Evolutionary conservation across 116 monocot genomes (phyloP).

Genomic region (Papilionanthe hybrid): DNA sequence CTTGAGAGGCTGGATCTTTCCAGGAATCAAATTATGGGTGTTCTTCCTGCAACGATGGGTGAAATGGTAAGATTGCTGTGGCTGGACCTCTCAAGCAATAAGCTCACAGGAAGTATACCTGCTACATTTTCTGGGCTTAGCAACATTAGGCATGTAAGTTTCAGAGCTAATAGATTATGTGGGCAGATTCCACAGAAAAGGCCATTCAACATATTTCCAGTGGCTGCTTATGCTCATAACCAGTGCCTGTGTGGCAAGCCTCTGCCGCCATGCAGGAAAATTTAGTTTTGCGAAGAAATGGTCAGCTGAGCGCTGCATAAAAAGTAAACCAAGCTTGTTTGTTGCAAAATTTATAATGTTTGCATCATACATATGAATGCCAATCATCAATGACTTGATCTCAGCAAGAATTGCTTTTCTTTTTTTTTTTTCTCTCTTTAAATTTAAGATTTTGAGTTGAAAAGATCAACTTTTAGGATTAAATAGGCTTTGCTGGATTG

Average conservation of each 20-base stretch:
- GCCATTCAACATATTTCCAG: conserved; percentile 63
- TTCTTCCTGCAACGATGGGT: conserved; percentile 56
- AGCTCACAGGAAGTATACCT: conserved; percentile 56
- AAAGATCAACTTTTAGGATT: no score
- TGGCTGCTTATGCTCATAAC: conserved; percentile 66
- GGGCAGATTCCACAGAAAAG: conserved; percentile 68
- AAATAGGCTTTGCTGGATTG: no score
- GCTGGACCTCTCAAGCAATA: conserved; percentile 59
- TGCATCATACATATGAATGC: background rate
- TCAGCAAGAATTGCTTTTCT: no score
- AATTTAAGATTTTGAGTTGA: no score
- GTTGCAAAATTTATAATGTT: background rate
- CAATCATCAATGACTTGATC: no score
- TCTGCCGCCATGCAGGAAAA: conserved; percentile 53
- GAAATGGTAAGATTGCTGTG: conserved; percentile 36
- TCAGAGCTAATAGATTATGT: conserved; percentile 60
- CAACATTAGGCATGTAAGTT: conserved; percentile 54
- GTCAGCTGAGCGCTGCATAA: background rate
- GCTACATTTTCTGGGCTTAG: conserved; percentile 31
- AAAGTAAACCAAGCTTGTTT: background rate
- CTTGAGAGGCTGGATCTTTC: conserved; percentile 61
- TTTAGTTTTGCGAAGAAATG: background rate
- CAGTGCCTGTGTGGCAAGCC: conserved; percentile 72
- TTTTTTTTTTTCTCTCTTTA: no score
- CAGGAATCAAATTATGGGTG: conserved; percentile 48